phyloP scores from a whole-genome alignment of 371 early-diverging fungal genomes.

The Rhizomucor miehei region DNA sequence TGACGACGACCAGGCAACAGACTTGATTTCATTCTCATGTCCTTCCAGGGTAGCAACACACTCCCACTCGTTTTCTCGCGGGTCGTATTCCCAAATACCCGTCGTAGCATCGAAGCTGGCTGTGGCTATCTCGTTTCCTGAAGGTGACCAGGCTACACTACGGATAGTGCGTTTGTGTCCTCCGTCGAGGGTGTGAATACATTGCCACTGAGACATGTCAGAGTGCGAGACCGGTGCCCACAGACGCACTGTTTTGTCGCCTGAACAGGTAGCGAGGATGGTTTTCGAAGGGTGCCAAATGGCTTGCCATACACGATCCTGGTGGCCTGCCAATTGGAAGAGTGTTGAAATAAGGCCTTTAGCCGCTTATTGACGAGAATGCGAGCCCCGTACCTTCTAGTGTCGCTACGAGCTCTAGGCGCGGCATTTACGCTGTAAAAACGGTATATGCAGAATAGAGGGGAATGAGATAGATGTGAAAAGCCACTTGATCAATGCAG shows the following conservation, averaged over 20 bases:
- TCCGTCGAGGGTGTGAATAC: constrained; percentile 77
- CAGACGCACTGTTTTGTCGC: constrained; percentile 85
- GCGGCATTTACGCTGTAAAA: constrained; percentile 23
- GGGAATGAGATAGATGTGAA: too few relatives aligned
- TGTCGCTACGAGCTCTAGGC: constrained; percentile 37
- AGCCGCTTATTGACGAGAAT: neutral
- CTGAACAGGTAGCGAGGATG: constrained; percentile 77
- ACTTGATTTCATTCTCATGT: constrained; percentile 97
- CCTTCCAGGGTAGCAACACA: constrained; percentile 95
- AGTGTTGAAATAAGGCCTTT: neutral
- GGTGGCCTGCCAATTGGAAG: constrained; percentile 61
- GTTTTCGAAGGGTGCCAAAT: constrained; percentile 82
- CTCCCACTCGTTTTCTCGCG: constrained; percentile 67
- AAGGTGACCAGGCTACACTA: constrained; percentile 83
- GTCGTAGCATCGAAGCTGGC: constrained; percentile 94
- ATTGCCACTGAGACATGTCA: constrained; percentile 61
- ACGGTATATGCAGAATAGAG: too few relatives aligned
- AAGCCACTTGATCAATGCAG: too few relatives aligned
- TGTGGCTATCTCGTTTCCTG: constrained; percentile 76
- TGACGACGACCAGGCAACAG: constrained; percentile 82
- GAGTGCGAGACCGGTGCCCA: constrained; percentile 63
- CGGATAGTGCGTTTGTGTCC: constrained; percentile 91
- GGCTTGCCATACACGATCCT: constrained; percentile 91
- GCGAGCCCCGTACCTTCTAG: constrained; percentile 27
- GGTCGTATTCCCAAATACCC: constrained; percentile 82